phyloP scores from a whole-genome alignment of 345 rosid species.

The Trapa bicornis region DNA sequence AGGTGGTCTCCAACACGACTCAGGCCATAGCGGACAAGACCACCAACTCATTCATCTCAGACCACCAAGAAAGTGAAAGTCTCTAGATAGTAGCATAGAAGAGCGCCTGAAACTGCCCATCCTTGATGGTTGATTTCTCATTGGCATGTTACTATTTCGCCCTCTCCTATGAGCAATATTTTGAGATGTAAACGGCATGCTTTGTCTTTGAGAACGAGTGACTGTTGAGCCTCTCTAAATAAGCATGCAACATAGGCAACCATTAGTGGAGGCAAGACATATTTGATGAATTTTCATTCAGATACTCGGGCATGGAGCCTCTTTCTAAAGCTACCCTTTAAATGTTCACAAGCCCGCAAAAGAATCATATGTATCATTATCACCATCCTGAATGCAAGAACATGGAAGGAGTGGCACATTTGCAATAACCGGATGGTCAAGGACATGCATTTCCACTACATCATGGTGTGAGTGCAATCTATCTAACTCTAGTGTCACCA shows the following conservation, averaged over 20 bases:
- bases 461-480: background rate
- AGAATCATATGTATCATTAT: background rate
- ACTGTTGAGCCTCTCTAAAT: constrained; percentile 27
- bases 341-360: background rate
- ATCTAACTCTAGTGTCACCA: background rate
- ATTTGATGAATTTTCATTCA: background rate
- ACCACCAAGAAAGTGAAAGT: constrained; percentile 46
- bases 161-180: constrained; percentile 42
- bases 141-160: constrained; percentile 24
- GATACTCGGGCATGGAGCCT: background rate
- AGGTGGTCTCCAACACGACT: background rate
- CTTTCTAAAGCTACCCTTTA: background rate
- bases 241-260: constrained; percentile 2
- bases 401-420: background rate
- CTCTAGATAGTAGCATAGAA: constrained; percentile 25
- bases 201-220: constrained; percentile 25
- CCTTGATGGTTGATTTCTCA: constrained; percentile 39
- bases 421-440: background rate
- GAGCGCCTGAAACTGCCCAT: constrained; percentile 31
- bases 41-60: constrained; percentile 12
- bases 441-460: background rate
- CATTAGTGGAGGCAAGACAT: background rate
- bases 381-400: background rate
- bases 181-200: constrained; percentile 23
- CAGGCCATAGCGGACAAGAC: constrained; percentile 12